Conservation (phyloP, 164 flowering plant species). For the Pachysandra terminalis region DNA sequence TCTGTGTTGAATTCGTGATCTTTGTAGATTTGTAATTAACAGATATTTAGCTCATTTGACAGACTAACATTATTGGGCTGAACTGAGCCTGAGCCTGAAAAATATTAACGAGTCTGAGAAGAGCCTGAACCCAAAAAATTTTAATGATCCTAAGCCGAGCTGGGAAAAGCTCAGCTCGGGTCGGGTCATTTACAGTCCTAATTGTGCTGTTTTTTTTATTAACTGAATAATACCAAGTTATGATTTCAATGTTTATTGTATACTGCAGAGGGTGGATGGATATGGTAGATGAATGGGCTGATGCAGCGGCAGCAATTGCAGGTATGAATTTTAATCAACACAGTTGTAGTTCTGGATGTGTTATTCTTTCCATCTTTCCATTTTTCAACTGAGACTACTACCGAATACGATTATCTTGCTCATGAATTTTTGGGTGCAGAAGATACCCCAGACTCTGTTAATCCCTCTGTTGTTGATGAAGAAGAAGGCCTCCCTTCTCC, state of each 20-base stretch:
- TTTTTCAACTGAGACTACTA: neutral
- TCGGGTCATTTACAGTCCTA: too few relatives aligned
- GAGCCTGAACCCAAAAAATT: too few relatives aligned
- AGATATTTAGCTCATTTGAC: too few relatives aligned
- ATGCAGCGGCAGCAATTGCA: slow-evolving; percentile 39
- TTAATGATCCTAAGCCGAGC: too few relatives aligned
- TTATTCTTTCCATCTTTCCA: neutral
- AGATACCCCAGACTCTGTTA: slow-evolving; percentile 71
- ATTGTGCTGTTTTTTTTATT: neutral
- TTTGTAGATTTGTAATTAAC: too few relatives aligned
- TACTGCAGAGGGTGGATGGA: slow-evolving; percentile 74
- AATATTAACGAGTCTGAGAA: too few relatives aligned
- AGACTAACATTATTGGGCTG: too few relatives aligned
- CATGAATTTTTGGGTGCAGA: slow-evolving; percentile 26
- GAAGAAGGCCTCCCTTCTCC: slow-evolving; percentile 95
- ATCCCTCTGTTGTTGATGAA: slow-evolving; percentile 68
- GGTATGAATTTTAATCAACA: slow-evolving; percentile 25
- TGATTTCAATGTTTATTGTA: slow-evolving; percentile 3
- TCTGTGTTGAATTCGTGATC: too few relatives aligned
- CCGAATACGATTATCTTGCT: neutral
- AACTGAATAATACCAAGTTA: neutral
- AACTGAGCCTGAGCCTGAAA: too few relatives aligned
- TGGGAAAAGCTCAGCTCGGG: too few relatives aligned
- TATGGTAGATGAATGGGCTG: slow-evolving; percentile 74
- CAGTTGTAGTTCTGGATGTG: neutral